A percentile compares a stretch with the other conserved stretches of the same genome.
These are phyloP conservation scores for Hapsidospora chrysogenum DNA, from an alignment of 495 filamentous ascomycete genomes.

Conservation along the genomic window DNA sequence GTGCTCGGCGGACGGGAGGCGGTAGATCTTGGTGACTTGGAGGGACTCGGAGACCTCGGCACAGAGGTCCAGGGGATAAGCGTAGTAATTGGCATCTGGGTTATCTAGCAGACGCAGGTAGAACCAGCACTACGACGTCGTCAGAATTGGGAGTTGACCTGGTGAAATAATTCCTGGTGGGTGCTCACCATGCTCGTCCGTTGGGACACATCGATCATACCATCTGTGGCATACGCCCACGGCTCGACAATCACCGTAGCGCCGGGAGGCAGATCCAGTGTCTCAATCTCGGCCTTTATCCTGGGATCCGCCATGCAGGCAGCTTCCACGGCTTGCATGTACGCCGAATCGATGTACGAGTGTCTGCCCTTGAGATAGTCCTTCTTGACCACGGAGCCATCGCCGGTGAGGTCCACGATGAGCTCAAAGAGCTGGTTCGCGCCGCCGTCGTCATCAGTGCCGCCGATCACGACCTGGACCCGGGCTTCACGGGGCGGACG, in stretches of 20 bases:
- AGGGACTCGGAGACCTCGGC: not conserved
- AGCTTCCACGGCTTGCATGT: constrained; percentile 43
- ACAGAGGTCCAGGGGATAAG: constrained; percentile 4
- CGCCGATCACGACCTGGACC: not conserved
- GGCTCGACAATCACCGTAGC: constrained; percentile 55
- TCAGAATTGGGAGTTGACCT: not conserved
- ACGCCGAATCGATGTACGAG: not conserved
- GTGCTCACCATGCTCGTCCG: constrained; percentile 1
- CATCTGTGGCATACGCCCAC: constrained; percentile 11
- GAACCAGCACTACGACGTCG: constrained; percentile 1
- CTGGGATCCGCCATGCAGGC: constrained; percentile 53
- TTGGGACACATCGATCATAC: constrained; percentile 1
- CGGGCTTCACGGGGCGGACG: not conserved
- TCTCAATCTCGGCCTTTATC: constrained; percentile 1
- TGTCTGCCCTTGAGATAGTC: constrained; percentile 63
- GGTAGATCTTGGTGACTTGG: not conserved
- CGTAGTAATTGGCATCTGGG: constrained; percentile 11
- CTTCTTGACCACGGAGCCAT: constrained; percentile 56
- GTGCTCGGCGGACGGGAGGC: not conserved
- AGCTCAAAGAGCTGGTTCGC: not conserved
- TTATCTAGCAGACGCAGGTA: constrained; percentile 4
- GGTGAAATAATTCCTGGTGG: too few relatives aligned
- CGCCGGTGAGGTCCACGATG: not conserved
- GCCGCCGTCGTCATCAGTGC: not conserved
- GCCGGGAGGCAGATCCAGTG: constrained; percentile 1